These are phyloP conservation scores for Fusarium incarnatum DNA, from an alignment of 2,329 filamentous ascomycete genomes.

Conservation along the genomic window DNA sequence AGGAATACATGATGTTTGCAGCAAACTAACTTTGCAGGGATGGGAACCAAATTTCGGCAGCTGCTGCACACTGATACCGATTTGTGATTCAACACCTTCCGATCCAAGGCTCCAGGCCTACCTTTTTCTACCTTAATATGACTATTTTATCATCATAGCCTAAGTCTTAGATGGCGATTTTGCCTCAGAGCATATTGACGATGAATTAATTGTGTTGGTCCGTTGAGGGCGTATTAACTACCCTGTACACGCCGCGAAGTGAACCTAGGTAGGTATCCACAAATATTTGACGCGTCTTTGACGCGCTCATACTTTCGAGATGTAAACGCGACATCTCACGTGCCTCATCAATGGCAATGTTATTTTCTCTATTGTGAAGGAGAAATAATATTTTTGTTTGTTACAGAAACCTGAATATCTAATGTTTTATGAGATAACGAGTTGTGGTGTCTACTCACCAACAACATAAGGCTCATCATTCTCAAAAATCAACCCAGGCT, in stretches of 20 bases:
- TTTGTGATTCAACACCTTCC: too few relatives aligned
- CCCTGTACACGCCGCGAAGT: not conserved
- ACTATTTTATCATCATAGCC: not conserved
- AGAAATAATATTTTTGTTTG: too few relatives aligned
- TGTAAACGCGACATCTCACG: not conserved
- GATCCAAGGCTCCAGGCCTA: too few relatives aligned
- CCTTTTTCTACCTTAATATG: too few relatives aligned
- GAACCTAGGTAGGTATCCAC: not conserved
- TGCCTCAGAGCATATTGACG: not conserved
- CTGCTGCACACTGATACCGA: too few relatives aligned
- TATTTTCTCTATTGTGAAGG: too few relatives aligned
- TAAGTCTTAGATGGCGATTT: fast-evolving
- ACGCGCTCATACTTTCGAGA: fast-evolving
- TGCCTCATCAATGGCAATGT: too few relatives aligned
- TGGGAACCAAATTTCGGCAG: too few relatives aligned
- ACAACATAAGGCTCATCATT: conserved; percentile 12
- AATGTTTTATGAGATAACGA: fast-evolving
- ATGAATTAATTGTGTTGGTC: not conserved
- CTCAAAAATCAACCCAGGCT: conserved; percentile 13
- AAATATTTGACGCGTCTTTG: not conserved
- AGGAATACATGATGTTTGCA: too few relatives aligned
- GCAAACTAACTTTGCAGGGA: too few relatives aligned
- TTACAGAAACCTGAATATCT: too few relatives aligned
- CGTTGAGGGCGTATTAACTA: not conserved
- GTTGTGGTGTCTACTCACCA: not conserved